Percentiles rank a stretch among this genome's conserved stretches.
Conservation (phyloP, 257 asterid species). For the Solanum clarkiae region DNA sequence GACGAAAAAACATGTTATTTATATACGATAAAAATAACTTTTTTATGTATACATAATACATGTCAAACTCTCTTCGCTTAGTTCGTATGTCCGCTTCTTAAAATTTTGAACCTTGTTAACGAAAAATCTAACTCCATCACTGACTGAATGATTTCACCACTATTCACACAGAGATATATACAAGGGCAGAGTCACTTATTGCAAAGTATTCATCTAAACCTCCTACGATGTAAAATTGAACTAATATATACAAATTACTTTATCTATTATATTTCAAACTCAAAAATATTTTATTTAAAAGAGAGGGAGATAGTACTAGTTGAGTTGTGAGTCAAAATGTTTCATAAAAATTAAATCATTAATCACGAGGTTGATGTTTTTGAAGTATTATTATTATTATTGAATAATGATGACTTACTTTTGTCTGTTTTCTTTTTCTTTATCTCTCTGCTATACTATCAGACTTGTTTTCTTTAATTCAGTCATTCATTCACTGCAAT, state of each 20-base stretch:
- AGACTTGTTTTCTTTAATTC: slow-evolving; percentile 25
- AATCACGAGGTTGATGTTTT: slow-evolving; percentile 78
- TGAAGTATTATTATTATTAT: slow-evolving; percentile 42
- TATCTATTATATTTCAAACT: too few relatives aligned
- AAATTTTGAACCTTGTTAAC: too few relatives aligned
- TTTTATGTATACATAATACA: too few relatives aligned
- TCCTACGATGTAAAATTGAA: not conserved
- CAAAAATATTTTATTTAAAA: not conserved
- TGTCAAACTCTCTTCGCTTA: too few relatives aligned
- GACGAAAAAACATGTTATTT: too few relatives aligned
- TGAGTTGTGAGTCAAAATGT: not conserved
- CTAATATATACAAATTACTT: not conserved
- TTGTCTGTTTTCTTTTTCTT: slow-evolving; percentile 24
- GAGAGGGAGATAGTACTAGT: not conserved
- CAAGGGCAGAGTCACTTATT: not conserved
- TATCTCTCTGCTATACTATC: slow-evolving; percentile 13
- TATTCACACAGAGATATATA: not conserved
- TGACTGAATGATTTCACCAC: not conserved
- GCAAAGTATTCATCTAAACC: not conserved
- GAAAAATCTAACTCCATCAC: too few relatives aligned
- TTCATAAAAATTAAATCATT: slow-evolving; percentile 6
- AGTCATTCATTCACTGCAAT: slow-evolving; percentile 35
- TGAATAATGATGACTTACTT: slow-evolving; percentile 77
- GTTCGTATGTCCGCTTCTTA: too few relatives aligned
- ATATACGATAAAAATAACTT: too few relatives aligned